Evolutionary conservation across 139 green algal species (phyloP), one percentile per base, ranked within the genome.

Genomic region (Spirogloea muscicola): DNA sequence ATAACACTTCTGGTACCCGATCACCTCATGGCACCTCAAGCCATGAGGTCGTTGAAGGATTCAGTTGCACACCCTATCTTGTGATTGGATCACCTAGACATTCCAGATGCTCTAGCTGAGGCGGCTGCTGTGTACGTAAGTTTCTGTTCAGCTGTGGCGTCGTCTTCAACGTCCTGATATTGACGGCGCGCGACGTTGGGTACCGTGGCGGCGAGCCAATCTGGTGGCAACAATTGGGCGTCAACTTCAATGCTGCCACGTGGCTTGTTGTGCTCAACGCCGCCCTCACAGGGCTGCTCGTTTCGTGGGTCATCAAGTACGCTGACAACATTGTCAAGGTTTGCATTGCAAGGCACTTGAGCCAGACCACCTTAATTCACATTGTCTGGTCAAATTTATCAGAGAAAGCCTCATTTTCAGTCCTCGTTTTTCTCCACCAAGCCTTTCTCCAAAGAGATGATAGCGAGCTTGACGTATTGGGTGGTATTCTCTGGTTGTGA

Each of bases 301-400:
- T 86, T n/a, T 84, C 80, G 3, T 89, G 86, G 87, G 71, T 91
- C 31, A 90, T 91, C 80, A 91, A 91, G 80, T 91, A 85, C 74
- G 87, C 83, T 10, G 87, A 91, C 74, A 85, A 68, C 57, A 88
- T 91, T 68, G 74, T 88, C 65, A 85, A 85, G 58, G 78, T 84
- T 55, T 21, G 21, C 21, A 31, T 55, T 21, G 21, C 21, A 31
- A 21, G 46, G 21, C 46, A 55, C 46, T 55, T 55, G 21, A 55
- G 21, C 21, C 42, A 61, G 31, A 70, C 37, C 9, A 70, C 39
- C 40, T 33, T 70, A 10, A 68, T 21, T 55, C 21, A 21, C 21
- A 55, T 31, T 55, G 46, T 55, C 46, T 55, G 21, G 21, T 55
- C 21, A 21, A 21, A 21, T 55, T 55, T 21, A 31, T 21, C 21